Evolutionary conservation across 345 rosid species (phyloP).

Genomic region (Firmiana major): DNA sequence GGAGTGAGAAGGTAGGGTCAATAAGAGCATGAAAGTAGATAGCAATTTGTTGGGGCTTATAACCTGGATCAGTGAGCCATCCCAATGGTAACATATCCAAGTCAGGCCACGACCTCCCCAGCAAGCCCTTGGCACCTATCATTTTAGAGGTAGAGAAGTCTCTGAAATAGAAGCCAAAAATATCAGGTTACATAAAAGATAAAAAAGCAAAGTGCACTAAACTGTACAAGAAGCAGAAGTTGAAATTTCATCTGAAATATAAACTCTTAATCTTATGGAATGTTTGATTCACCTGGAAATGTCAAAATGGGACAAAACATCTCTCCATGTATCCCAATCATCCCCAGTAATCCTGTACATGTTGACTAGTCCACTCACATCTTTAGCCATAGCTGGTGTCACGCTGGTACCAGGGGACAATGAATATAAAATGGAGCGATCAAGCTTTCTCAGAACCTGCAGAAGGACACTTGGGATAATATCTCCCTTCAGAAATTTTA

Average conservation of each 20-base stretch:
- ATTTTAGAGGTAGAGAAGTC: conserved; percentile 58
- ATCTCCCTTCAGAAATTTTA: conserved; percentile 9
- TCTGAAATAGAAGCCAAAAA: conserved; percentile 35
- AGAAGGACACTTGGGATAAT: conserved; percentile 10
- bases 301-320: conserved; percentile 73
- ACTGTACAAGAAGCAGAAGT: not conserved
- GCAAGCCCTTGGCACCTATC: conserved; percentile 64
- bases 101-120: conserved; percentile 90
- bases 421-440: conserved; percentile 75
- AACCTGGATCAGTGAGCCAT: conserved; percentile 88
- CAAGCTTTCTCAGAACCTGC: conserved; percentile 69
- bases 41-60: conserved; percentile 6
- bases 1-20: conserved; percentile 2
- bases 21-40: not conserved
- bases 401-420: conserved; percentile 88
- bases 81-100: conserved; percentile 92
- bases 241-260: conserved; percentile 7
- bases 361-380: conserved; percentile 57
- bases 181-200: not conserved
- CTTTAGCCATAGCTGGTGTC: conserved; percentile 76
- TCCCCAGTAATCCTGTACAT: conserved; percentile 92
- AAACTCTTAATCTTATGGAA: conserved; percentile 7
- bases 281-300: conserved; percentile 53
- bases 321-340: conserved; percentile 95
- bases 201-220: conserved; percentile 7